Evolutionary conservation across 805 yeast species (phyloP), one percentile per base, ranked within the genome.

Genomic region (Metschnikowia cubensis): DNA sequence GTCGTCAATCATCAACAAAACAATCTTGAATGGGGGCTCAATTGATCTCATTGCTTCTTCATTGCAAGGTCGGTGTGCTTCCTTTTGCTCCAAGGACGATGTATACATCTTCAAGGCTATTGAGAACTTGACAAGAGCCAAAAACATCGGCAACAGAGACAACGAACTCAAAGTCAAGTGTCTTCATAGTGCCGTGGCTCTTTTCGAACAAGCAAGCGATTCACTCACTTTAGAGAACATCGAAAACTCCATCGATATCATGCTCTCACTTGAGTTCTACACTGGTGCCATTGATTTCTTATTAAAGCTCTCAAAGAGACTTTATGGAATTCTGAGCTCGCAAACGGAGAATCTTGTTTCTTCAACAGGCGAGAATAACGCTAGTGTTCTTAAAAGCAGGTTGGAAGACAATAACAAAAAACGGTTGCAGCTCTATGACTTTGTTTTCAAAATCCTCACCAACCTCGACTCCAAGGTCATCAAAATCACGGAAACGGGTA

Each of bases 1-100:
- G 41, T 85, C 96, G 1, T 87, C 96, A 1, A 83, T 94, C 35
- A 90, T 94, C 54, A 91, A 91, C 68, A 86, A 86, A 64, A 89
- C 87, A 57, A 90, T 94, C 50, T 77, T 88, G 35, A 82, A 87
- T 56, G 98, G 99, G n/a, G 92, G 89, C 3, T 87, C 96, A 0
- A 92, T 94, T 41, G 98, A 92, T 63, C 75, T 85, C 50, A 88
- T 92, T 46, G 96, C 97, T 0, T 83, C 84, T 34, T 83, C 91
- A 1, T 72, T 94, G 46, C 96, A 94, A 67, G 95, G 89, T 48
- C 84, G 92, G 52, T 94, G 99, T 73, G 96, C 96, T 1, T 83
- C 96, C 0, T 94, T 90, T 68, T 94, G 98, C 62, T 89, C 97
- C 0, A 82, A 96, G 14, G 89, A 87, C 57, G 99, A 94, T 67